Percentiles rank a stretch among this genome's conserved stretches.
phyloP scores from a whole-genome alignment of 2,329 filamentous ascomycete genomes.

The Cytospora piceae region DNA sequence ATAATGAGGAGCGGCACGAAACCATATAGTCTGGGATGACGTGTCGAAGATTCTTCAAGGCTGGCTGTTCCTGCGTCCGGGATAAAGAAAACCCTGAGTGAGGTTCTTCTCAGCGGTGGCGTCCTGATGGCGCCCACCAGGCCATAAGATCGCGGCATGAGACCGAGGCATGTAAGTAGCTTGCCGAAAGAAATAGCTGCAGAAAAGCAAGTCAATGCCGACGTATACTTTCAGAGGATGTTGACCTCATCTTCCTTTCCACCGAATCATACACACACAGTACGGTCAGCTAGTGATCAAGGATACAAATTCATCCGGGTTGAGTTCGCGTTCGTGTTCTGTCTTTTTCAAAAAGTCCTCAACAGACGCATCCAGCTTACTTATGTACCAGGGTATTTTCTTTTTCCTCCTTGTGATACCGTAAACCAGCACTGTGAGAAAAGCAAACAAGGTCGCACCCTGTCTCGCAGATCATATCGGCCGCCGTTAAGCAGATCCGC shows the following conservation, averaged over 20 bases:
- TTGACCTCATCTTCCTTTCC: neutral
- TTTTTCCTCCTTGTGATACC: neutral
- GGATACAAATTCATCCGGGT: neutral
- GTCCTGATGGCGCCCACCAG: neutral
- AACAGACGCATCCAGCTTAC: neutral
- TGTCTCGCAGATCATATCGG: neutral
- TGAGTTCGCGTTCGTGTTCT: neutral
- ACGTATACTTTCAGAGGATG: neutral
- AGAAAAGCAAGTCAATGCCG: neutral
- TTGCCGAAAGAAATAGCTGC: neutral
- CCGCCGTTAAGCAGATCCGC: neutral
- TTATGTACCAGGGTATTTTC: neutral
- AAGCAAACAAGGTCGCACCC: neutral
- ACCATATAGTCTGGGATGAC: conserved; percentile 41
- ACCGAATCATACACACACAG: no score
- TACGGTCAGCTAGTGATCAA: neutral
- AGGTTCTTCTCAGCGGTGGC: neutral
- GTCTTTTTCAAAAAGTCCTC: neutral
- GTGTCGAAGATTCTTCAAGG: neutral
- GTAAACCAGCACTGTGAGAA: neutral
- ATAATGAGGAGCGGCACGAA: conserved; percentile 50
- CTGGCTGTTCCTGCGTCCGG: neutral
- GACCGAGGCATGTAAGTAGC: neutral
- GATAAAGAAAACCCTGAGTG: neutral
- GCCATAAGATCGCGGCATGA: neutral